Conservation (phyloP, 2,329 filamentous ascomycete genomes). For the Didymella exigua region DNA sequence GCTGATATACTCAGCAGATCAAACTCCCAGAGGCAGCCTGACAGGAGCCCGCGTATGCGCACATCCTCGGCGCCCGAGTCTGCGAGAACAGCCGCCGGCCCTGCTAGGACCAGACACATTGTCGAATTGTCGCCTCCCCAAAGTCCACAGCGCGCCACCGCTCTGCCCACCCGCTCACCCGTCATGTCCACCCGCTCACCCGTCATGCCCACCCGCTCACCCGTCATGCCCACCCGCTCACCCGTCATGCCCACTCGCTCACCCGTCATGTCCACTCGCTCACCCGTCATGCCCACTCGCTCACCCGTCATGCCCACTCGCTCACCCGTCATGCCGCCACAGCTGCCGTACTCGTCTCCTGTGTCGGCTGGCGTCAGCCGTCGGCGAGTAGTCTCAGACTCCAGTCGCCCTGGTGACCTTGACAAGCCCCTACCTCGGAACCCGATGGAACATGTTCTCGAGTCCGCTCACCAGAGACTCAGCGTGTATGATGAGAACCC, state of each 20-base stretch:
- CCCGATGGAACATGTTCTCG: conserved; percentile 8
- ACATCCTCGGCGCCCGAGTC: conserved; percentile 45
- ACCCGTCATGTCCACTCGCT: background rate
- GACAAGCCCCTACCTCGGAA: conserved; percentile 14
- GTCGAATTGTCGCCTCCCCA: conserved; percentile 30
- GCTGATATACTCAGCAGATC: conserved; percentile 42
- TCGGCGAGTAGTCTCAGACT: conserved; percentile 22
- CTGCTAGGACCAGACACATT: conserved; percentile 24
- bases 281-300: background rate
- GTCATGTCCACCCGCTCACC: background rate
- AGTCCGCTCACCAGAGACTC: conserved; percentile 5
- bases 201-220: background rate
- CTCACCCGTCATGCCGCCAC: background rate
- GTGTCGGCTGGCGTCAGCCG: conserved; percentile 12
- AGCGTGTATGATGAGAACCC: conserved; percentile 16
- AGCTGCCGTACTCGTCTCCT: conserved; percentile 17
- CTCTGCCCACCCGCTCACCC: background rate
- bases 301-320: background rate
- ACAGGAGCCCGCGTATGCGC: conserved; percentile 34
- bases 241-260: background rate
- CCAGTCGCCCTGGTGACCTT: conserved; percentile 6
- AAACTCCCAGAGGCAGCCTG: conserved; percentile 29
- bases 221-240: background rate
- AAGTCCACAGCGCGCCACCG: conserved; percentile 20
- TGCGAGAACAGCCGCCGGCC: background rate